phyloP scores from a whole-genome alignment of 2,329 filamentous ascomycete genomes.

The Cordyceps pruinosa region DNA sequence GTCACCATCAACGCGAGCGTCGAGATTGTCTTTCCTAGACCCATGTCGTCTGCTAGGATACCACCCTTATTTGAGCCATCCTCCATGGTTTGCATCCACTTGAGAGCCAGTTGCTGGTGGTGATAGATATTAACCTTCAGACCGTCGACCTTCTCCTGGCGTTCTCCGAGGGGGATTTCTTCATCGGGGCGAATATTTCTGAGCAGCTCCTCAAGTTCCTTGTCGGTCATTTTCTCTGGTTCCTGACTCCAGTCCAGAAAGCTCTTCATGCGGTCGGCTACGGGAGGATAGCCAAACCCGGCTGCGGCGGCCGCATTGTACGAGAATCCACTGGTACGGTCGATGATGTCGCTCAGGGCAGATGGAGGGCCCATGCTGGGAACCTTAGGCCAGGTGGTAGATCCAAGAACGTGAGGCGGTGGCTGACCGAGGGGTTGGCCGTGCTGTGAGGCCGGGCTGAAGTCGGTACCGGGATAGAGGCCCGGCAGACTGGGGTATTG shows the following conservation, averaged over 20 bases:
- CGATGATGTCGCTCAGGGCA: constrained; percentile 5
- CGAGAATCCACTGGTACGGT: constrained; percentile 30
- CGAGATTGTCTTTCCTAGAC: constrained; percentile 83
- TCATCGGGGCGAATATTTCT: constrained; percentile 68
- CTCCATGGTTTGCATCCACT: constrained; percentile 81
- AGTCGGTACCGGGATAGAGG: background rate
- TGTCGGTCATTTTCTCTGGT: constrained; percentile 31
- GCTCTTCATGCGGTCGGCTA: constrained; percentile 27
- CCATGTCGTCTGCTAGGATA: constrained; percentile 91
- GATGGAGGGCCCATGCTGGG: background rate
- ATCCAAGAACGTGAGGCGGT: background rate
- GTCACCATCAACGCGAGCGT: constrained; percentile 70
- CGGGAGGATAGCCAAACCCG: constrained; percentile 25
- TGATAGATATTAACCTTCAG: constrained; percentile 66
- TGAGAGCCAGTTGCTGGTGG: constrained; percentile 75
- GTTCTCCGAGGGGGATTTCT: constrained; percentile 53
- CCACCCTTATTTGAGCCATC: constrained; percentile 73
- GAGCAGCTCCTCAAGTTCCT: constrained; percentile 64
- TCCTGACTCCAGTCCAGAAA: constrained; percentile 18
- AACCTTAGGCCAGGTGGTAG: background rate
- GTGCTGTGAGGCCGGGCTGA: background rate
- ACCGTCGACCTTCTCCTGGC: constrained; percentile 61
- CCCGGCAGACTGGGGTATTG: background rate
- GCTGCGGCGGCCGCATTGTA: constrained; percentile 28
- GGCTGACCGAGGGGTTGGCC: background rate